Evolutionary conservation across 768 basidiomycete species (phyloP).

Genomic region (Megacollybia marginata): DNA sequence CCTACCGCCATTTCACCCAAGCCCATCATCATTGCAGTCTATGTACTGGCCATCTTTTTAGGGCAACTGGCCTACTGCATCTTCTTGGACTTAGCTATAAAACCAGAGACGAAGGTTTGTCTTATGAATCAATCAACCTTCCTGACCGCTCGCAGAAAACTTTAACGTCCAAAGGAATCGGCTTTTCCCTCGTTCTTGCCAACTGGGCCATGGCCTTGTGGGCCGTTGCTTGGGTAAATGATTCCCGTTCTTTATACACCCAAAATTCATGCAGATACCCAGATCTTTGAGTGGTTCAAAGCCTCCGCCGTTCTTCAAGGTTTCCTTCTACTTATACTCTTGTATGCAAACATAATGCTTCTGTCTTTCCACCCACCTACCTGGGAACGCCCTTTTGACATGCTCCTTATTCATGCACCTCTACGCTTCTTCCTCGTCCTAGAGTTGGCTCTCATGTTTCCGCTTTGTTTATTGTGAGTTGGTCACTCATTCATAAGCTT

Average conservation of each 20-base stretch:
- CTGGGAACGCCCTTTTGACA: constrained; percentile 60
- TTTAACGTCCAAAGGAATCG: constrained; percentile 67
- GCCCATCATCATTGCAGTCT: constrained; percentile 46
- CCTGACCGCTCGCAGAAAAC: constrained; percentile 36
- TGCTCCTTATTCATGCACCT: constrained; percentile 81
- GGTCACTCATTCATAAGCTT: constrained; percentile 38
- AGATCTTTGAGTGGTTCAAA: constrained; percentile 76
- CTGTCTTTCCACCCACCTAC: constrained; percentile 65
- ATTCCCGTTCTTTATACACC: background rate
- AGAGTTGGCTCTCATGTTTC: constrained; percentile 51
- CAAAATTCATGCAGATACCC: background rate
- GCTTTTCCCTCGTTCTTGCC: constrained; percentile 63
- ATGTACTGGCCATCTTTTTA: constrained; percentile 53
- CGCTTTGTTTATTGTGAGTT: constrained; percentile 50
- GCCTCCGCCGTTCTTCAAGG: constrained; percentile 67
- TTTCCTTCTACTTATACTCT: constrained; percentile 57
- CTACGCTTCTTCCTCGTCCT: constrained; percentile 62
- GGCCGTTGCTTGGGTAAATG: constrained; percentile 67
- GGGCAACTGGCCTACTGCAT: constrained; percentile 80
- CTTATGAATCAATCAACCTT: constrained; percentile 1
- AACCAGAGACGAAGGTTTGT: constrained; percentile 71
- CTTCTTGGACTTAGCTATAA: constrained; percentile 62
- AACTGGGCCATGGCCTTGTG: constrained; percentile 79
- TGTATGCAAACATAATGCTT: constrained; percentile 76
- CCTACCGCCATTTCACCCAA: constrained; percentile 72